Base-by-base conservation (phyloP, 768 basidiomycete genomes). In the Podaxis pistillaris region DNA sequence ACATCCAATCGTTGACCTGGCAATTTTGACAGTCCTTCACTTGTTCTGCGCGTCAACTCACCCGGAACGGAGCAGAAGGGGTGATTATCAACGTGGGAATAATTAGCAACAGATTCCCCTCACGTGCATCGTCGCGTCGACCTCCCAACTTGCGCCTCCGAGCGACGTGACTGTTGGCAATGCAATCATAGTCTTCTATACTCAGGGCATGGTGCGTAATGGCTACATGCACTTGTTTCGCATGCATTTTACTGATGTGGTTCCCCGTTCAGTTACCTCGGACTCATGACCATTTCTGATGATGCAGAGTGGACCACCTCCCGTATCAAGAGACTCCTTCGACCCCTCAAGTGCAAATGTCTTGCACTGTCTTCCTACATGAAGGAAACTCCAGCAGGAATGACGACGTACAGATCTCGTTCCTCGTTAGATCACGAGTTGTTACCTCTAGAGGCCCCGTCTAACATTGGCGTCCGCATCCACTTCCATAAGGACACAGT, bases 281-380 rank as follows among this genome's bases (percentile, higher is more conserved):
- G 54, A 56, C 46, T 26, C 49, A 63, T 58, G 51, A 22, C 56
- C 46, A 24, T 58, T 57, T n/a, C 46, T 30, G 50, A 36, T 17
- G 36, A 36, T 17, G 54, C 36, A 13, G 61, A 53, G 17, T 63
- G 56, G 38, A 52, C 63, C 22, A 60, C 62, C 4, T 60, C 64
- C 22, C 61, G 61, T n/a, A 74, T 82, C 63, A 76, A 76, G 59
- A 78, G 83, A 49, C 71, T 83, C 11, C 71, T 84, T 22, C 73
- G 83, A 36, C 80, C 83, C 22, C 75, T 85, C 37, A 77, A 79
- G 53, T 78, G 74, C 66, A 83, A 82, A 68, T 83, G 80, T 63
- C 71, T 69, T 41, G 71, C 66, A 37, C 67, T 84, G 22, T 75
- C 73, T 58, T 57, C 65, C 7, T 54, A 63, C n/a, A 47, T 71